These are phyloP conservation scores for Trichopus zeylanicus DNA, from an alignment of 116 monocot species.

Conservation along the genomic window DNA sequence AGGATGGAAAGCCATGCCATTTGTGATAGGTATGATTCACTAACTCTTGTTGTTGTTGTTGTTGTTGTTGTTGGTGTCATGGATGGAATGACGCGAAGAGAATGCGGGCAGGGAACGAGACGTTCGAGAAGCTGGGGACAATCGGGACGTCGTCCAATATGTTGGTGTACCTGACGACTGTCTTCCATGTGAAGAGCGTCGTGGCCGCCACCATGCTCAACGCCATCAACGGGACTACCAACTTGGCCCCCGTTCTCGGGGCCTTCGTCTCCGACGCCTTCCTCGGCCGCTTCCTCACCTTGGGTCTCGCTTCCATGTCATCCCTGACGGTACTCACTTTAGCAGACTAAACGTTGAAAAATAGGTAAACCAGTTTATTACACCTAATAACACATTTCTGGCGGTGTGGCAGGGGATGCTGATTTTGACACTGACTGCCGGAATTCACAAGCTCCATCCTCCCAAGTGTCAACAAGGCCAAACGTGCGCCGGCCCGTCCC, in stretches of 20 bases:
- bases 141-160: conserved; percentile 51
- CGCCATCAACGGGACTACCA: conserved; percentile 43
- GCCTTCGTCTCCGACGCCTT: conserved; percentile 55
- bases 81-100: not conserved
- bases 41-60: not conserved
- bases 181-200: conserved; percentile 46
- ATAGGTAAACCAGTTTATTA: too few relatives aligned
- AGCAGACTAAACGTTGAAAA: not conserved
- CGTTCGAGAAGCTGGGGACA: conserved; percentile 64
- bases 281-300: conserved; percentile 38
- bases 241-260: conserved; percentile 41
- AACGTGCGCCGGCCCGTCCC: conserved; percentile 25
- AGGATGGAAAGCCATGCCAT: conserved; percentile 10
- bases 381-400: too few relatives aligned
- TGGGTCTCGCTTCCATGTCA: conserved; percentile 30
- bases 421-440: conserved; percentile 57
- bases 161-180: conserved; percentile 45
- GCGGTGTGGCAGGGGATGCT: conserved; percentile 59
- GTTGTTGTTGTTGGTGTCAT: too few relatives aligned
- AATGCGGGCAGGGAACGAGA: conserved; percentile 40
- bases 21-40: conserved; percentile 1
- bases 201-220: conserved; percentile 30
- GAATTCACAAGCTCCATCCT: conserved; percentile 39
- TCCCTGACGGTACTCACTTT: conserved; percentile 23
- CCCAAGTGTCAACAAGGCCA: conserved; percentile 20